Conservation (phyloP, 139 green algal species). For the Volvox africanus region DNA sequence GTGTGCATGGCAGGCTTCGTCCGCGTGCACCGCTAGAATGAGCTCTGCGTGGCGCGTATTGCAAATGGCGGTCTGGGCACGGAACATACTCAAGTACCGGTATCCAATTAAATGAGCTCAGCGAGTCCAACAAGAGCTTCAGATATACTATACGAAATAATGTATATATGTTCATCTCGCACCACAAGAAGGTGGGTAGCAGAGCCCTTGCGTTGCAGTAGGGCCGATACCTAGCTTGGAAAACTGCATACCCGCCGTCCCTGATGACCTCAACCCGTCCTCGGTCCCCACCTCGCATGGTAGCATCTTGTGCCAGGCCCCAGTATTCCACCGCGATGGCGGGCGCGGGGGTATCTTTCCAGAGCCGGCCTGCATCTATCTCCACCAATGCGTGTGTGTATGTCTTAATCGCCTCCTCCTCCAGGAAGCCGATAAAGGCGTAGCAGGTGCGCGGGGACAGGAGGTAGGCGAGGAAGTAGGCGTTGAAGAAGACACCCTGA, state of each 20-base stretch:
- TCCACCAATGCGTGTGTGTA: slow-evolving; percentile 90
- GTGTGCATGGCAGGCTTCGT: slow-evolving; percentile 89
- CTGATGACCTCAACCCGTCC: too few species aligned
- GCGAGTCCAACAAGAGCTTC: too few species aligned
- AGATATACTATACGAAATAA: too few species aligned
- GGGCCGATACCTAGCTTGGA: too few species aligned
- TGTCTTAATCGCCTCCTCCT: slow-evolving; percentile 95
- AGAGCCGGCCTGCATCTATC: slow-evolving; percentile 82
- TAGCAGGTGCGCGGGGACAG: slow-evolving; percentile 86
- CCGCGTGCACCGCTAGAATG: slow-evolving; percentile 88
- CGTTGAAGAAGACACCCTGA: slow-evolving; percentile 92
- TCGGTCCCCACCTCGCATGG: slow-evolving; percentile 4
- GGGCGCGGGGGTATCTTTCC: slow-evolving; percentile 73
- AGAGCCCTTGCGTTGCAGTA: too few species aligned
- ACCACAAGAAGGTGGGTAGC: too few species aligned
- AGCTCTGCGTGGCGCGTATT: slow-evolving; percentile 77
- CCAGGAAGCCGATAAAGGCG: slow-evolving; percentile 92
- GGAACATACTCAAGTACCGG: too few species aligned
- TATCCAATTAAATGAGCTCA: too few species aligned
- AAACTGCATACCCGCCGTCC: too few species aligned
- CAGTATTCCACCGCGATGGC: slow-evolving; percentile 71
- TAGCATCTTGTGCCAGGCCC: slow-evolving; percentile 4
- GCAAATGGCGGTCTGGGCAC: too few species aligned
- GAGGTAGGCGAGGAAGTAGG: slow-evolving; percentile 89
- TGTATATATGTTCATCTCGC: too few species aligned